These are phyloP conservation scores for Rhizopus stolonifer DNA, from an alignment of 371 early-diverging fungal genomes.

Conservation along the genomic window DNA sequence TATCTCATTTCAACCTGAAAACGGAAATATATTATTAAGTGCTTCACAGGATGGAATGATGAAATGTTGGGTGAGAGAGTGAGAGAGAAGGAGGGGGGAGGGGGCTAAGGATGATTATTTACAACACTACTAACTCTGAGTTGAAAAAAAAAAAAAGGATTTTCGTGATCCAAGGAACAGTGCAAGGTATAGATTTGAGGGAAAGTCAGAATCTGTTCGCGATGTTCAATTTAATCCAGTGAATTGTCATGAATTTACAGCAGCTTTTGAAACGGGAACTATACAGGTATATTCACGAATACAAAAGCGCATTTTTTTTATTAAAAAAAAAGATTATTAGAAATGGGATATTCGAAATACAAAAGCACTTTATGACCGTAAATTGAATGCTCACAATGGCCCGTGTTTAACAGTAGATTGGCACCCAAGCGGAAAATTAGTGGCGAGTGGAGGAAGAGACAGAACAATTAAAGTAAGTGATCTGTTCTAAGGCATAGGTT, in stretches of 20 bases:
- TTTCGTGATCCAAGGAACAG: conserved; percentile 57
- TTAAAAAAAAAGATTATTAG: conserved; percentile 29
- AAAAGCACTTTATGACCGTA: conserved; percentile 57
- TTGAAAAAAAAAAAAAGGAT: conserved; percentile 54
- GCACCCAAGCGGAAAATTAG: conserved; percentile 70
- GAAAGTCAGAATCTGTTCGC: conserved; percentile 80
- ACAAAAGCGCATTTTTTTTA: neutral
- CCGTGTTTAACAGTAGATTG: conserved; percentile 82
- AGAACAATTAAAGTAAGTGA: conserved; percentile 69
- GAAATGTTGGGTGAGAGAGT: conserved; percentile 69
- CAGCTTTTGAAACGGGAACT: conserved; percentile 88
- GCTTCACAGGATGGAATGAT: conserved; percentile 84
- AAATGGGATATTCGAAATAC: conserved; percentile 83
- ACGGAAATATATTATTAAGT: conserved; percentile 67
- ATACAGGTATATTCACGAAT: conserved; percentile 57
- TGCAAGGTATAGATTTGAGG: conserved; percentile 64
- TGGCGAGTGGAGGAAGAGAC: conserved; percentile 86
- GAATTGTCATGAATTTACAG: conserved; percentile 66
- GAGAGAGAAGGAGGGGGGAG: neutral
- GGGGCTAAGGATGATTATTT: too few species aligned
- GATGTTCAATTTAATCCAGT: conserved; percentile 84
- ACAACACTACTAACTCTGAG: neutral
- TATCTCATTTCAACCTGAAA: conserved; percentile 73
- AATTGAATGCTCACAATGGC: conserved; percentile 78
- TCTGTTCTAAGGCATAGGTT: neutral